phyloP scores from a whole-genome alignment of 225 moss, liverwort and hornwort genomes.

The Sphagnum contortum region DNA sequence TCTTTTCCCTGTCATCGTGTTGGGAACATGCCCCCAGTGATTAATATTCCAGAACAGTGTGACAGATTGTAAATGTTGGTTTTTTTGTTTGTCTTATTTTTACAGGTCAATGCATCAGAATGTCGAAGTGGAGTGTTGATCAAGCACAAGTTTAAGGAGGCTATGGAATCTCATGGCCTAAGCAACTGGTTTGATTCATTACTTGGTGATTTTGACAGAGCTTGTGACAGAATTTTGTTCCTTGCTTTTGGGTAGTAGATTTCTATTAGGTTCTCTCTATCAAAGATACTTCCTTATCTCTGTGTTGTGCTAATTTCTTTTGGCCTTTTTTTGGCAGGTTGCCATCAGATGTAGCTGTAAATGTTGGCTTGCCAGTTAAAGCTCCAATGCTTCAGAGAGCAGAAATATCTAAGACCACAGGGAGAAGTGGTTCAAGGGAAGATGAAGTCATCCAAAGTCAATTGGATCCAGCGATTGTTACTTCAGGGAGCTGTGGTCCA shows the following conservation, averaged over 20 bases:
- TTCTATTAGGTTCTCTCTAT: background rate
- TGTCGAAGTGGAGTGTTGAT: slow-evolving; percentile 71
- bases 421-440: slow-evolving; percentile 14
- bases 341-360: slow-evolving; percentile 1
- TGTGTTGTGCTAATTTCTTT: background rate
- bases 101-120: slow-evolving; percentile 78
- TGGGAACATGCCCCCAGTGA: too few relatives aligned
- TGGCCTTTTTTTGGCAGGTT: slow-evolving; percentile 14
- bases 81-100: background rate
- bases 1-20: too few relatives aligned
- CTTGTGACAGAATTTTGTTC: background rate
- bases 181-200: slow-evolving; percentile 38
- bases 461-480: slow-evolving; percentile 16
- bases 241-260: background rate
- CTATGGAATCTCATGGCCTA: slow-evolving; percentile 73
- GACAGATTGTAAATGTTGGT: background rate
- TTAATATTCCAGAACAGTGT: too few relatives aligned
- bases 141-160: slow-evolving; percentile 76
- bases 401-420: slow-evolving; percentile 1
- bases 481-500: slow-evolving; percentile 17
- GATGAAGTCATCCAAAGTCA: slow-evolving; percentile 6
- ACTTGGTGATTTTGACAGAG: background rate
- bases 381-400: too few relatives aligned
- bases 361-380: too few relatives aligned
- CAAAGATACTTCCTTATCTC: background rate